Conservation (phyloP, 768 basidiomycete species). For the Amanita polypyramis region DNA sequence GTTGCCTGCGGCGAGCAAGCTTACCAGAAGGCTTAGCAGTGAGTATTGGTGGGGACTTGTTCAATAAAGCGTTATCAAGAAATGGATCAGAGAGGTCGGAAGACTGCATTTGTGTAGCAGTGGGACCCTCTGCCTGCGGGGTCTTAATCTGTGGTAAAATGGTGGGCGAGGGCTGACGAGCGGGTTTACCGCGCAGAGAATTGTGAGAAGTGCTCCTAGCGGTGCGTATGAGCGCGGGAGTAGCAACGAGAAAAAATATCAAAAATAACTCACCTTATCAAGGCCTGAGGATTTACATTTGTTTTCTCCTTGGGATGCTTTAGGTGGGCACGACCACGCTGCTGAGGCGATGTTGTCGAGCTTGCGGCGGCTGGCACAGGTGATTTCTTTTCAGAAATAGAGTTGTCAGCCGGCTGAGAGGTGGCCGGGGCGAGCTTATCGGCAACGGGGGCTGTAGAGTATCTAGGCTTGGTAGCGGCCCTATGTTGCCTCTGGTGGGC, state of each 20-base stretch:
- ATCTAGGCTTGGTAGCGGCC: conserved; percentile 3
- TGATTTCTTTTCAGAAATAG: conserved; percentile 15
- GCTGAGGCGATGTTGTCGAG: conserved; percentile 19
- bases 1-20: conserved; percentile 48
- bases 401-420: conserved; percentile 10
- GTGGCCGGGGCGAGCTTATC: not conserved
- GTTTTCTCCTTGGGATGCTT: conserved; percentile 22
- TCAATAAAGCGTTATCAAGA: conserved; percentile 18
- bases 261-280: not conserved
- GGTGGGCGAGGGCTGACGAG: conserved; percentile 57
- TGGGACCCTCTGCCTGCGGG: conserved; percentile 60
- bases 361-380: conserved; percentile 15
- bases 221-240: not conserved
- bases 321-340: conserved; percentile 18
- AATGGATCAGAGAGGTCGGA: conserved; percentile 41
- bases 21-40: conserved; percentile 41
- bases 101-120: conserved; percentile 26
- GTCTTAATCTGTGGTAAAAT: conserved; percentile 22
- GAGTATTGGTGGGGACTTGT: conserved; percentile 24
- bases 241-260: not conserved
- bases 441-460: not conserved
- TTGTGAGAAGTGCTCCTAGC: conserved; percentile 37
- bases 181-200: conserved; percentile 32
- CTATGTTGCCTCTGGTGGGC: conserved; percentile 3
- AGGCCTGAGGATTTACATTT: conserved; percentile 3